phyloP scores from a whole-genome alignment of 345 rosid genomes.

The Pistacia atlantica region DNA sequence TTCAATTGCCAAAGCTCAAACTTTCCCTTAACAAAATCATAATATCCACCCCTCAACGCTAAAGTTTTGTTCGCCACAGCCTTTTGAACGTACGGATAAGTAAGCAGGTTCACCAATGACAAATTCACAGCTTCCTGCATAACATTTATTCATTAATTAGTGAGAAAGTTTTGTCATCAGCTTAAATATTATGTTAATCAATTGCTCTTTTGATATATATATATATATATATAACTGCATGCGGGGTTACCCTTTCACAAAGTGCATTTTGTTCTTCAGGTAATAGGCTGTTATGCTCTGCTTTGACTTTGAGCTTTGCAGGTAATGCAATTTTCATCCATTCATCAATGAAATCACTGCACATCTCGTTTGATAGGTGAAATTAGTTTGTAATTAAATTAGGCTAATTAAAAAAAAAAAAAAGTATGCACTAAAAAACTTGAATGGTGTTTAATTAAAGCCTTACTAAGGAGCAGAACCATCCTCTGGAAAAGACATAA shows the following conservation, averaged over 20 bases:
- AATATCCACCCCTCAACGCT: conserved; percentile 29
- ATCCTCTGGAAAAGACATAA: conserved; percentile 21
- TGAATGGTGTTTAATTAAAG: background rate
- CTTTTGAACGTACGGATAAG: conserved; percentile 28
- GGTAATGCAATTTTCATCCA: conserved; percentile 35
- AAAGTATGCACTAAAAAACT: background rate
- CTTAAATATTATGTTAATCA: background rate
- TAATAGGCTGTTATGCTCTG: background rate
- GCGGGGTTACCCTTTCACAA: conserved; percentile 24
- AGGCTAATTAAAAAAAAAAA: background rate
- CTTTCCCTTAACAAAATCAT: conserved; percentile 21
- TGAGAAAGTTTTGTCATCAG: too few relatives aligned
- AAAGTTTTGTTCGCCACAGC: conserved; percentile 13
- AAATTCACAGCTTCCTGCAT: conserved; percentile 38
- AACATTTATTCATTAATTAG: background rate
- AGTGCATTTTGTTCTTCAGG: background rate
- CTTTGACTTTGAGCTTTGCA: conserved; percentile 31
- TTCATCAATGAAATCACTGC: conserved; percentile 36
- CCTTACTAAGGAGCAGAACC: conserved; percentile 21
- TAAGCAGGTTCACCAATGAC: conserved; percentile 24
- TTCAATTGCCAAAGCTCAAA: conserved; percentile 30
- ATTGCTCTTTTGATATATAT: background rate
- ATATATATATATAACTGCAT: background rate
- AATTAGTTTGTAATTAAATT: background rate
- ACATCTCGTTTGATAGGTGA: background rate